Evolutionary conservation across 208 protist genomes (phyloP), one percentile per base, ranked within the genome.

Genomic region (Crithidia bombi): DNA sequence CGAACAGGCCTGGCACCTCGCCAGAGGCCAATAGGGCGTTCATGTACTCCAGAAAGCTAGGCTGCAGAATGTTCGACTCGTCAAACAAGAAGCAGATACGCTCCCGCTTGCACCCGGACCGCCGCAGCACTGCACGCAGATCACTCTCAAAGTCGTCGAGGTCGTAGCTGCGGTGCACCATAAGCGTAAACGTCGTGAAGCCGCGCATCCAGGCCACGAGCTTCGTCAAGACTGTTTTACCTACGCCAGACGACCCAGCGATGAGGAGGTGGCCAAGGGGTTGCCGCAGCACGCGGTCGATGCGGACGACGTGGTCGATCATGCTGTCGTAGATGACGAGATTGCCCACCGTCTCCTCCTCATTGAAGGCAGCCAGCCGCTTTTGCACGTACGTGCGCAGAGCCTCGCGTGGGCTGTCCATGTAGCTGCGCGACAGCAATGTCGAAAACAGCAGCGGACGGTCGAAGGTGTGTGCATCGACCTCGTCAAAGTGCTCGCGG

Each of bases 61-160:
- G 88, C 72, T 99, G 93, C 65, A 99, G 85, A 7, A 99, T 96
- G 80, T 99, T 99, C 21, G 91, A 97, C 79, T 99, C 99, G 82
- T 99, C 99, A 79, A 99, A 99, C 43, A 99, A 94, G 85, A 99
- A 99, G 76, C 97, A 99, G 55, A 99, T 98, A 61, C 96, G 97
- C 85, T 99, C 98, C 28, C 97, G 90, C 69, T 97, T 87, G 79
- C 93, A 98, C 52, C 98, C 99, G 21, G 97, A 85, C 41, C 98
- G 94, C 15, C 89, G 90, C 67, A 99, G 83, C 21, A 99, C 81
- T 15, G 76, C 86, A 23, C 99, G 86, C 43, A 99, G 89, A 81
- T 99, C 99, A 12, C 97, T 84, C 69, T 99, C 98, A 80, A 99
- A 99, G 83, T 99, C 97, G 10, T 86, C 69, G 6, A 98, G 75